Percentiles rank a stretch among this genome's conserved stretches.
phyloP scores from a whole-genome alignment of 495 filamentous ascomycete genomes.

The Wilcoxina mikolae region DNA sequence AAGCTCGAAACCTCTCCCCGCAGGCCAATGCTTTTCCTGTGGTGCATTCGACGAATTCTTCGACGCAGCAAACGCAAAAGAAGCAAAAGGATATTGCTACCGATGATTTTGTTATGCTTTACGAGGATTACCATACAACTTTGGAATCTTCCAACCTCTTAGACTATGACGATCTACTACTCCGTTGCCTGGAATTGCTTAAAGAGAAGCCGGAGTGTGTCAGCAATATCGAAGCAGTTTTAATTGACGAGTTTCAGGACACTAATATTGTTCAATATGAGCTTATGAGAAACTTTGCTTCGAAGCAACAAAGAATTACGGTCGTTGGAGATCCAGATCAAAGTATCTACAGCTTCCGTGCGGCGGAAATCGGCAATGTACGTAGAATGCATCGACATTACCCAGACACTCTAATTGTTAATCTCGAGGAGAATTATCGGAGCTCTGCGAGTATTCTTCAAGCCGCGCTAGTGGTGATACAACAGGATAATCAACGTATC shows the following conservation, averaged over 20 bases:
- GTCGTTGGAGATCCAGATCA: constrained; percentile 97
- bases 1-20: constrained; percentile 42
- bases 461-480: constrained; percentile 70
- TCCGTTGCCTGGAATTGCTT: constrained; percentile 71
- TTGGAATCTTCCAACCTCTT: constrained; percentile 65
- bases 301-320: constrained; percentile 57
- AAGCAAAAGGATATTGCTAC: constrained; percentile 43
- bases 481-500: constrained; percentile 73
- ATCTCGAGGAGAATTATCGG: constrained; percentile 90
- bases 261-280: constrained; percentile 94
- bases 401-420: constrained; percentile 60
- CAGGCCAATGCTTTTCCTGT: constrained; percentile 12
- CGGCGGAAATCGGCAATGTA: constrained; percentile 86
- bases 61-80: constrained; percentile 28
- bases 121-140: constrained; percentile 61
- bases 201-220: constrained; percentile 67
- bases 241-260: constrained; percentile 98
- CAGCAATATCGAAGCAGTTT: constrained; percentile 73
- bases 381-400: constrained; percentile 62
- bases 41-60: constrained; percentile 8
- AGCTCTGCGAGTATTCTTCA: constrained; percentile 81
- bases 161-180: constrained; percentile 88
- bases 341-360: constrained; percentile 97
- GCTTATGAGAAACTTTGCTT: constrained; percentile 78
- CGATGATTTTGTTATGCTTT: constrained; percentile 62